A percentile compares a stretch with the other conserved stretches of the same genome.
These are phyloP conservation scores for Barnettozyma hawaiiensis DNA, from an alignment of 1,139 yeast genomes.

Conservation along the genomic window DNA sequence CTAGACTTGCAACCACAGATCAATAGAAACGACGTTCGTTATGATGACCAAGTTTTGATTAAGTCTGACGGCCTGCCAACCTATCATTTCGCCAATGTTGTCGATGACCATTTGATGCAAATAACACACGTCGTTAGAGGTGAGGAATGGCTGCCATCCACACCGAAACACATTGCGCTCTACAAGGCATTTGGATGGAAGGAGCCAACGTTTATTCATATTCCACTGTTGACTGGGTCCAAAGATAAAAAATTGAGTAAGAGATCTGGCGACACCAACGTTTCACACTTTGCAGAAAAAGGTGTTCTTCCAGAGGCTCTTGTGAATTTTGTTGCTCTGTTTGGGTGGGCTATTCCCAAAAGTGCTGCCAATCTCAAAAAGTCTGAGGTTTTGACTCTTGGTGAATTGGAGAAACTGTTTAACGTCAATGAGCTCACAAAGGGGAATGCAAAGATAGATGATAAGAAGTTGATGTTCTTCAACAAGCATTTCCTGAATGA, in stretches of 20 bases:
- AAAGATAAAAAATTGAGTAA: slow-evolving; percentile 80
- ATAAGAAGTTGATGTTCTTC: slow-evolving; percentile 65
- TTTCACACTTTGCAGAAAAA: slow-evolving; percentile 47
- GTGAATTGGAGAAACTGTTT: slow-evolving; percentile 32
- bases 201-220: slow-evolving; percentile 79
- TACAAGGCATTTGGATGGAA: slow-evolving; percentile 85
- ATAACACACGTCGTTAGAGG: slow-evolving; percentile 95
- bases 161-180: slow-evolving; percentile 88
- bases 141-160: slow-evolving; percentile 95
- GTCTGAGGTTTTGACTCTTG: slow-evolving; percentile 40
- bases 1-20: slow-evolving; percentile 76
- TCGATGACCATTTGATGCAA: slow-evolving; percentile 89
- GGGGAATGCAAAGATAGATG: slow-evolving; percentile 91
- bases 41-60: slow-evolving; percentile 82
- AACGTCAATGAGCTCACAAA: slow-evolving; percentile 68
- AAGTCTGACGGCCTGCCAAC: slow-evolving; percentile 95
- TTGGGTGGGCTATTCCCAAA: slow-evolving; percentile 82
- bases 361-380: slow-evolving; percentile 41
- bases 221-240: slow-evolving; percentile 75
- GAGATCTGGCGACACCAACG: slow-evolving; percentile 76
- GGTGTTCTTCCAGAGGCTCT: slow-evolving; percentile 85
- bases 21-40: slow-evolving; percentile 63
- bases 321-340: slow-evolving; percentile 78
- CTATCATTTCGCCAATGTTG: slow-evolving; percentile 91
- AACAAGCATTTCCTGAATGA: slow-evolving; percentile 59